Evolutionary conservation across 148 eudicot species (phyloP), one percentile per base, ranked within the genome.

Genomic region (Vaccinium darrowii): DNA sequence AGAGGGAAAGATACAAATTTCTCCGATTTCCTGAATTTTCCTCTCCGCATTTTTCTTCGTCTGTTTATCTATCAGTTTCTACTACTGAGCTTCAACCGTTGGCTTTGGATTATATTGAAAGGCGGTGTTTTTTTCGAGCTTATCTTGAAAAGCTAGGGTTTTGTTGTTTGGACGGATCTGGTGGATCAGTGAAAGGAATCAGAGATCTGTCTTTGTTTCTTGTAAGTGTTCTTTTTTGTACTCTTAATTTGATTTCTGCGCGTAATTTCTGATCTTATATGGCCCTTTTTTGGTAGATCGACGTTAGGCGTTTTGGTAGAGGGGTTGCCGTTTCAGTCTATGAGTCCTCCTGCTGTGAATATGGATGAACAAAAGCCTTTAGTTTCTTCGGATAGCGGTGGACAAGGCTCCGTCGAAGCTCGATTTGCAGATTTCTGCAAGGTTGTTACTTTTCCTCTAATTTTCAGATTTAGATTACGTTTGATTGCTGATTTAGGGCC

Each of bases 381-480:
- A 15, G 73, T 73, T 47, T 25, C 85, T 30, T 49, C 62, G 5
- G 76, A 81, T 18, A 89, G 84, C 62, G 86, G 88, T 27, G 81
- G 72, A 39, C 39, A 57, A 14, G 85, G 72, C 50, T 90, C 93
- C 43, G 67, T 89, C 9, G 93, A 91, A 89, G 90, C 92, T 90
- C 93, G 97, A 83, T 96, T 94, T 60, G 49, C 82, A 30, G 82
- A 87, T 9, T 89, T 92, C 65, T 96, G 99, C 95, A 91, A 96
- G 99, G 99, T 53, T 80, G 11, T 58, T 47, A 6, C 69, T 76
- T 47, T 19, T 53, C 25, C 2, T 73, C 8, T 36, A 13, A 36
- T 73, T 33, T 73, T 73, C 50, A 36, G 47, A 58, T 18, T 15
- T 58, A 58, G 8, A 5, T n/a, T 19, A 63, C 23, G 9, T 63